Evolutionary conservation across 345 rosid genomes (phyloP).

Genomic region (Odontarrhena argentea): DNA sequence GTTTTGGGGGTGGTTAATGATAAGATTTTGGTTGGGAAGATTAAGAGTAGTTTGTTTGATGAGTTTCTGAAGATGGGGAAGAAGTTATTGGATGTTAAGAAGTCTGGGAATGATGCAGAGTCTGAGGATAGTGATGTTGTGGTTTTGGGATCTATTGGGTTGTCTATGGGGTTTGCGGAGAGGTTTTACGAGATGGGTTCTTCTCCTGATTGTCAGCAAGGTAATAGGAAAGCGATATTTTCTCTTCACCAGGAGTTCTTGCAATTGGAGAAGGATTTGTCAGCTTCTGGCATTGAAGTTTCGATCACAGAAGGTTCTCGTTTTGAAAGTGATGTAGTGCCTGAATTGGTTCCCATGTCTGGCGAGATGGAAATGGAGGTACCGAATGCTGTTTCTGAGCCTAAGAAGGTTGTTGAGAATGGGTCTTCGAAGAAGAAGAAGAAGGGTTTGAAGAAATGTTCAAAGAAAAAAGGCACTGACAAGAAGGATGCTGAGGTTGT

Average conservation of each 20-base stretch:
- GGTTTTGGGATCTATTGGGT: slow-evolving; percentile 59
- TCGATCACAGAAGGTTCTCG: slow-evolving; percentile 44
- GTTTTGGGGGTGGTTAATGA: slow-evolving; percentile 62
- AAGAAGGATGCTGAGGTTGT: slow-evolving; percentile 42
- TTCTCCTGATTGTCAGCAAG: slow-evolving; percentile 67
- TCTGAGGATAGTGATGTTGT: slow-evolving; percentile 51
- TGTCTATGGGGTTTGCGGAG: slow-evolving; percentile 58
- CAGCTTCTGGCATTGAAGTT: slow-evolving; percentile 48
- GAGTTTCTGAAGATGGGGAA: slow-evolving; percentile 58
- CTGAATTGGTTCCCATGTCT: slow-evolving; percentile 57
- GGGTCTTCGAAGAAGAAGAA: slow-evolving; percentile 37
- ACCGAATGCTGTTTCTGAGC: slow-evolving; percentile 27
- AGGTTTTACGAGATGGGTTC: slow-evolving; percentile 83
- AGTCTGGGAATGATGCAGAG: slow-evolving; percentile 45
- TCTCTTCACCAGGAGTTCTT: slow-evolving; percentile 64
- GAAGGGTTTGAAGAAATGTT: slow-evolving; percentile 52
- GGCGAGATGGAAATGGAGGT: slow-evolving; percentile 37
- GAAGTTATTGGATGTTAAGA: slow-evolving; percentile 57
- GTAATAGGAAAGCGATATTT: slow-evolving; percentile 78
- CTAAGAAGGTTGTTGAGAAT: slow-evolving; percentile 36
- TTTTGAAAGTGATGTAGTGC: slow-evolving; percentile 50
- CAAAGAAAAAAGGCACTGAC: slow-evolving; percentile 52
- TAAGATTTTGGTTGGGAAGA: slow-evolving; percentile 70
- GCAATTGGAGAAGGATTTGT: slow-evolving; percentile 73
- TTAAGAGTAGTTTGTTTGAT: slow-evolving; percentile 73